phyloP scores from a whole-genome alignment of 768 basidiomycete species.

The Nevesoporus exiguus region DNA sequence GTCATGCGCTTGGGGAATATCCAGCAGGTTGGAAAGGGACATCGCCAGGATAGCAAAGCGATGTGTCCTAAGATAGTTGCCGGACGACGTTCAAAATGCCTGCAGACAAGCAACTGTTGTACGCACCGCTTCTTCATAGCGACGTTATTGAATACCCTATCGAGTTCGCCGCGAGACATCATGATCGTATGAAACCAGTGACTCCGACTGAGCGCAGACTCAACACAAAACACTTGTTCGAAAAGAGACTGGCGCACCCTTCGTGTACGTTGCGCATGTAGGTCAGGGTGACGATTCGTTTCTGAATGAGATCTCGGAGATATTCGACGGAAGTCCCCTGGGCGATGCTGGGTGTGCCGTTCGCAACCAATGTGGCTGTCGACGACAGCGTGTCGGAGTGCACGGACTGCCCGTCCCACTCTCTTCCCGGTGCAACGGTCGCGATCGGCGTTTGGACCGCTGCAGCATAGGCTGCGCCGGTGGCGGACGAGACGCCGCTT shows the following conservation, averaged over 20 bases:
- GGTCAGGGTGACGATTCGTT: constrained; percentile 79
- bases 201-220: constrained; percentile 48
- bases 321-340: constrained; percentile 77
- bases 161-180: constrained; percentile 69
- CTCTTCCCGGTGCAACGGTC: constrained; percentile 43
- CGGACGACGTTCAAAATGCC: constrained; percentile 1
- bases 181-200: constrained; percentile 90
- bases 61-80: constrained; percentile 51
- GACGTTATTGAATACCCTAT: constrained; percentile 66
- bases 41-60: constrained; percentile 85
- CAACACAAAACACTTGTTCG: neutral
- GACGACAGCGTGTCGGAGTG: constrained; percentile 43
- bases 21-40: constrained; percentile 79
- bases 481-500: constrained; percentile 34
- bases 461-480: constrained; percentile 38
- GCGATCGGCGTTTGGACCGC: constrained; percentile 37
- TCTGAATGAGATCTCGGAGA: constrained; percentile 75
- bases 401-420: constrained; percentile 72
- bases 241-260: constrained; percentile 52
- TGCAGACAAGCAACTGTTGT: neutral
- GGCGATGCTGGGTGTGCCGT: constrained; percentile 28
- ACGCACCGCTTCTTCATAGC: constrained; percentile 77
- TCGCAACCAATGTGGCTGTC: constrained; percentile 39
- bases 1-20: constrained; percentile 77
- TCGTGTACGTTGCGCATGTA: constrained; percentile 85